Evolutionary conservation across 2,329 filamentous ascomycete species (phyloP).

Genomic region (Graphilbum fragrans): DNA sequence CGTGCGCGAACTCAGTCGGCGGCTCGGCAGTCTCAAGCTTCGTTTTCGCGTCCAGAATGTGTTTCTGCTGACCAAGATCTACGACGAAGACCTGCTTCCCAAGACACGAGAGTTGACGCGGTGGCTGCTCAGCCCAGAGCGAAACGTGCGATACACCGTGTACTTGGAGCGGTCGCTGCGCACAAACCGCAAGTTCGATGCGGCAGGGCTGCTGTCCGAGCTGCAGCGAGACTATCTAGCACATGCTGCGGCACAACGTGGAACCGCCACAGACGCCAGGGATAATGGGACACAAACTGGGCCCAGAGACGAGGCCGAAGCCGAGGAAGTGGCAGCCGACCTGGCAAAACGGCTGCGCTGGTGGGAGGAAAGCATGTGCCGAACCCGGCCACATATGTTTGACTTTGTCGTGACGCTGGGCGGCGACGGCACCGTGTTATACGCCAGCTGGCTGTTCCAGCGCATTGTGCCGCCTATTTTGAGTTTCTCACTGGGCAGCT

Average conservation of each 20-base stretch:
- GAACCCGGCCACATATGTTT: slow-evolving; percentile 69
- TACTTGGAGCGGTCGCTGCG: slow-evolving; percentile 72
- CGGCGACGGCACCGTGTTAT: slow-evolving; percentile 93
- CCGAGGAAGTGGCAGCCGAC: slow-evolving; percentile 19
- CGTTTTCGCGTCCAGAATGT: slow-evolving; percentile 72
- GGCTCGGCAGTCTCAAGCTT: slow-evolving; percentile 70
- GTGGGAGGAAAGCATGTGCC: slow-evolving; percentile 75
- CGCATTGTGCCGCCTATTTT: slow-evolving; percentile 86
- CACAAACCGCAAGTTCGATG: slow-evolving; percentile 62
- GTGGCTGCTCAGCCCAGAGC: slow-evolving; percentile 68
- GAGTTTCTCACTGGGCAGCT: slow-evolving; percentile 79
- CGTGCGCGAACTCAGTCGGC: slow-evolving; percentile 79
- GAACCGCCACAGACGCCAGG: no score
- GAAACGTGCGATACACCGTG: slow-evolving; percentile 59
- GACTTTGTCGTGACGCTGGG: slow-evolving; percentile 89
- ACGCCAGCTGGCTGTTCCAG: slow-evolving; percentile 95
- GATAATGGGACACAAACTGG: not conserved
- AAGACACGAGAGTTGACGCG: slow-evolving; percentile 65
- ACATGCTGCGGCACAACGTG: no score
- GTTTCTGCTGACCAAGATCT: slow-evolving; percentile 84
- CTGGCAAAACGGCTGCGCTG: slow-evolving; percentile 52
- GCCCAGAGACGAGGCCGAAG: slow-evolving; percentile 4
- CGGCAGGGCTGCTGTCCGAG: slow-evolving; percentile 53
- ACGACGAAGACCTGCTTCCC: slow-evolving; percentile 67
- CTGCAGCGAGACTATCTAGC: slow-evolving; percentile 19